Conservation (phyloP, 352 stramenopile genomes). For the Phytophthora pisi region DNA sequence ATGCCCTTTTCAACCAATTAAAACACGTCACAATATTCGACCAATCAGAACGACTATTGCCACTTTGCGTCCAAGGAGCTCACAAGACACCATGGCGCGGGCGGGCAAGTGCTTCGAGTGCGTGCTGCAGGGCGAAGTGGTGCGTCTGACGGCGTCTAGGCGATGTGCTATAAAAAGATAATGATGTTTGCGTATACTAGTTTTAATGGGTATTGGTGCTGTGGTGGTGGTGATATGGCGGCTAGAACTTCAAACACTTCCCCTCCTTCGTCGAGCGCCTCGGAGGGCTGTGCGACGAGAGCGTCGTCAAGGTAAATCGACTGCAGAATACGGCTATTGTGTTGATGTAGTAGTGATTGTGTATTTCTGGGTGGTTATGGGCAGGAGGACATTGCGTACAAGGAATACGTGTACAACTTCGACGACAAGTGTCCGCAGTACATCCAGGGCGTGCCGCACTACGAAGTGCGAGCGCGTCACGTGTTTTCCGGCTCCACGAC, state of each 20-base stretch:
- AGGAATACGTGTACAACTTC: constrained; percentile 91
- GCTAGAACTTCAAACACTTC: constrained; percentile 84
- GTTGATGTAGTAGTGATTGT: not conserved
- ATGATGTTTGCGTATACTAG: not conserved
- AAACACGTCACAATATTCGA: constrained; percentile 17
- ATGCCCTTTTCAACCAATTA: constrained; percentile 23
- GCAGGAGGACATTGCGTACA: constrained; percentile 87
- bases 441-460: constrained; percentile 84
- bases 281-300: constrained; percentile 75
- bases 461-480: constrained; percentile 81
- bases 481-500: constrained; percentile 84
- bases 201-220: not conserved
- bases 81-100: constrained; percentile 50
- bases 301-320: constrained; percentile 70
- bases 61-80: not conserved
- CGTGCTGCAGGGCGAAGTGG: constrained; percentile 83
- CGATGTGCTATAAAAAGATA: not conserved
- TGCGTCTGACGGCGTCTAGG: constrained; percentile 29
- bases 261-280: constrained; percentile 83
- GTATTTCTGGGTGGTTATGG: not conserved
- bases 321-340: not conserved
- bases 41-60: constrained; percentile 26
- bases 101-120: constrained; percentile 84
- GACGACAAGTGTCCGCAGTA: constrained; percentile 89
- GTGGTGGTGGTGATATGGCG: not conserved